Conservation (phyloP, 2,329 filamentous ascomycete species). For the Claviceps fusiformis region DNA sequence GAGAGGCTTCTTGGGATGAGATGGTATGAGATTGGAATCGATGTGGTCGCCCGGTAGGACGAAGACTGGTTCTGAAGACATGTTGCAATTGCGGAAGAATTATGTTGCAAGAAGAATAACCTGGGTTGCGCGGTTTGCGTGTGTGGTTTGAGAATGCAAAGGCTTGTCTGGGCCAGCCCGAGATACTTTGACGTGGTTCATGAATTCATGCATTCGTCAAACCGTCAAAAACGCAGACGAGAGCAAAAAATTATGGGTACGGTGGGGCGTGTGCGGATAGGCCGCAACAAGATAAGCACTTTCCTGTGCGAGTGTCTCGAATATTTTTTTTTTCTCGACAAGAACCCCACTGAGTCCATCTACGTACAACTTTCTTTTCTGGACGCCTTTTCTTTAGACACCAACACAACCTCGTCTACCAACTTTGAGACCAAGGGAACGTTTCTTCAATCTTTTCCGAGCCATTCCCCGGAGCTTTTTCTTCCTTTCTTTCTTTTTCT, state of each 20-base stretch:
- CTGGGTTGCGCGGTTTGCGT: not conserved
- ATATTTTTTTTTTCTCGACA: slow-evolving; percentile 14
- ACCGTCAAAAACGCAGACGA: not conserved
- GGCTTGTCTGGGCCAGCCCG: not conserved
- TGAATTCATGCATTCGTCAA: too few species aligned
- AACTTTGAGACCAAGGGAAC: not conserved
- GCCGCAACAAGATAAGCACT: not conserved
- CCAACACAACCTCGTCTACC: not conserved
- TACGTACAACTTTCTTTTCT: not conserved
- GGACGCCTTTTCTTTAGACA: not conserved
- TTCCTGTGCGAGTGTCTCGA: slow-evolving; percentile 2
- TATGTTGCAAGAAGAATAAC: too few species aligned
- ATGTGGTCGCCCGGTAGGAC: slow-evolving; percentile 75
- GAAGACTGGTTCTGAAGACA: slow-evolving; percentile 45
- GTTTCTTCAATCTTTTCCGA: too few species aligned
- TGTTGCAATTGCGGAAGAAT: slow-evolving; percentile 15
- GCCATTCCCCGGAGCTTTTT: not conserved
- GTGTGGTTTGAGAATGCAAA: not conserved
- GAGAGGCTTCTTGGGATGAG: slow-evolving; percentile 54
- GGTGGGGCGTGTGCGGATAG: not conserved
- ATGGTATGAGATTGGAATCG: slow-evolving; percentile 51
- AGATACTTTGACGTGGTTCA: not conserved
- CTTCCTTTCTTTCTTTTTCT: not conserved
- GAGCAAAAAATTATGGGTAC: not conserved
- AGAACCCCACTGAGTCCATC: slow-evolving; percentile 4